Evolutionary conservation across 371 early-diverging fungal genomes (phyloP), one percentile per base, ranked within the genome.

Genomic region (Lichtheimia corymbifera): DNA sequence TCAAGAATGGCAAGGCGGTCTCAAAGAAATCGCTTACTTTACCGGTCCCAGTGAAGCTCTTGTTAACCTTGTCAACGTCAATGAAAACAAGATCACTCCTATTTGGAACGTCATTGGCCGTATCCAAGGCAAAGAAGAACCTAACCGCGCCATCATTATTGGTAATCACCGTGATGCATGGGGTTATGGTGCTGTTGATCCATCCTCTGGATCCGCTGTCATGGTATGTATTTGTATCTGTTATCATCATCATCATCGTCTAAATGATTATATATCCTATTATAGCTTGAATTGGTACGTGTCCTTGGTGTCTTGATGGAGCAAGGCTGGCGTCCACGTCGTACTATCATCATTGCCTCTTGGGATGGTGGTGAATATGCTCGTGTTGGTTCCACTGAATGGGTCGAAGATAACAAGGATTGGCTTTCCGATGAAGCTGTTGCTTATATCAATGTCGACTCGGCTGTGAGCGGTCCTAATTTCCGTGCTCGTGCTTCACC

Each of bases 81-180:
- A 80, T 25, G 76, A 83, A 13, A 76, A 76, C 65, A 72, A 76
- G 45, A 73, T 77, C 11, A 73, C 65, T n/a, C 80, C 89, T 11
- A 78, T 89, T 45, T 85, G 83, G 81, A 85, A 89, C 53, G 88
- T 89, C 20, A 67, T 88, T 24, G 83, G 73, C 3, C 79, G 69
- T 18, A 87, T 89, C 58, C 43, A 69, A 41, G 90, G 90, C 15
- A 52, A 66, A 28, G 74, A 73, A 52, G 84, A 88, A 35, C 75
- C 83, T 4, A 79, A 86, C 45, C 77, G 79, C 6, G 79, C 73
- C 0, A 72, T 89, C 40, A 68, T 89, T 14, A 64, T 88, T 41
- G 89, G 79, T 67, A 65, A 64, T 63, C 90, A 89, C 45, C 78
- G 89, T 50, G 90, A 89, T 65, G 83, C 89, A 14, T 87, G 87